phyloP scores from a whole-genome alignment of 78 protist genomes.

The Dictyostelium firmibasis region DNA sequence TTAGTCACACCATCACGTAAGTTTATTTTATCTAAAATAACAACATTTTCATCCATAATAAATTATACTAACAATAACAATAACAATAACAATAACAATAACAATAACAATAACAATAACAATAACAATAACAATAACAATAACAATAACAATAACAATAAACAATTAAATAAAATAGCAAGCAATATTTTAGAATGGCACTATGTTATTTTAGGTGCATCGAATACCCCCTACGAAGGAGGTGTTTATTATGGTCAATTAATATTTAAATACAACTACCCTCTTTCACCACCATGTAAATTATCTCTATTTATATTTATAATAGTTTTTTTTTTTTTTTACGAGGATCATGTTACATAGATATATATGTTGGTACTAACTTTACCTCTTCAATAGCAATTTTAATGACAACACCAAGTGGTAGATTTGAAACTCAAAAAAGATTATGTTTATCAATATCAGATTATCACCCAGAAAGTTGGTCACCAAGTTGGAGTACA shows the following conservation, averaged over 20 bases:
- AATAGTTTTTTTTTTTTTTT: no score
- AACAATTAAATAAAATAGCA: no score
- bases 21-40: no score
- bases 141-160: no score
- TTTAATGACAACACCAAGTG: background rate
- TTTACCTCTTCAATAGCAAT: background rate
- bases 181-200: constrained; percentile 63
- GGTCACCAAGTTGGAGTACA: constrained; percentile 85
- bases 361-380: no score
- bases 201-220: constrained; percentile 43
- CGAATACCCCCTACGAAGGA: constrained; percentile 51
- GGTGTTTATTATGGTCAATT: constrained; percentile 64
- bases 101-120: no score
- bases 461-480: constrained; percentile 88
- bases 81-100: no score
- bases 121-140: no score
- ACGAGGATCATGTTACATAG: no score
- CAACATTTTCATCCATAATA: no score
- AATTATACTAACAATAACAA: no score
- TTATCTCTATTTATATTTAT: background rate
- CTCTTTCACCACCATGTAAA: constrained; percentile 53
- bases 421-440: constrained; percentile 57
- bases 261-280: constrained; percentile 45
- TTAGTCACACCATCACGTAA: constrained; percentile 52
- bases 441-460: constrained; percentile 44